Conservation (phyloP, 2,329 filamentous ascomycete species). For the Rutstroemia sp. region DNA sequence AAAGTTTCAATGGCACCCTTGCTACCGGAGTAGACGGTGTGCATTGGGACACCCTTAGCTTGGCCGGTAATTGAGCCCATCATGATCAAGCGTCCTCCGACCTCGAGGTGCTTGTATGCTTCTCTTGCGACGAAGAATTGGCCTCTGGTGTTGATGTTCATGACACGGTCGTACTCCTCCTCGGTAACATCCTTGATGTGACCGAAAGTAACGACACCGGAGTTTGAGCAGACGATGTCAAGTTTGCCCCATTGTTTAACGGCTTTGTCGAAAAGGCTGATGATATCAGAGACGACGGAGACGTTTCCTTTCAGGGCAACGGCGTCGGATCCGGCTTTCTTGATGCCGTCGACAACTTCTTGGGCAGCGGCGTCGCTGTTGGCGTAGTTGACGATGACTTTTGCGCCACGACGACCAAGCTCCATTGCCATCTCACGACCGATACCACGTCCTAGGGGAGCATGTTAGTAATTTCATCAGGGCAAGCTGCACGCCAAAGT, state of each 20-base stretch:
- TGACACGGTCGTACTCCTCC: conserved; percentile 38
- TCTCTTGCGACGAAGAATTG: conserved; percentile 74
- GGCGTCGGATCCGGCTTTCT: conserved; percentile 41
- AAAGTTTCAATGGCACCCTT: conserved; percentile 75
- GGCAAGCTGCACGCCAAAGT: too few relatives aligned
- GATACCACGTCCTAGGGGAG: conserved; percentile 49
- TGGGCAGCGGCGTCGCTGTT: conserved; percentile 55
- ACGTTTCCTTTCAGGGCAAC: conserved; percentile 54
- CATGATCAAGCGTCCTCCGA: conserved; percentile 65
- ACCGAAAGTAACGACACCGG: conserved; percentile 46
- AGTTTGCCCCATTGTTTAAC: conserved; percentile 26
- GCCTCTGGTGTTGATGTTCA: conserved; percentile 57
- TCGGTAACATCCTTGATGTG: conserved; percentile 25
- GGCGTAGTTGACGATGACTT: conserved; percentile 49
- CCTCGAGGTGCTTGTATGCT: conserved; percentile 62
- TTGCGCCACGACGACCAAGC: conserved; percentile 56
- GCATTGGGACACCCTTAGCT: conserved; percentile 60
- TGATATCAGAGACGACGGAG: conserved; percentile 35
- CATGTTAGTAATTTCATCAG: background rate
- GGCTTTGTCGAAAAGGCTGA: conserved; percentile 23
- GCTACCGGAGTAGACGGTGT: conserved; percentile 66
- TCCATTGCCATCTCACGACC: conserved; percentile 59
- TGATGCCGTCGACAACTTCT: conserved; percentile 58
- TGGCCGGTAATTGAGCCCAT: conserved; percentile 65
- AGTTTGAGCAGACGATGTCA: conserved; percentile 28